Evolutionary conservation across 305 asterid genomes (phyloP).

Genomic region (Monarda citriodora): DNA sequence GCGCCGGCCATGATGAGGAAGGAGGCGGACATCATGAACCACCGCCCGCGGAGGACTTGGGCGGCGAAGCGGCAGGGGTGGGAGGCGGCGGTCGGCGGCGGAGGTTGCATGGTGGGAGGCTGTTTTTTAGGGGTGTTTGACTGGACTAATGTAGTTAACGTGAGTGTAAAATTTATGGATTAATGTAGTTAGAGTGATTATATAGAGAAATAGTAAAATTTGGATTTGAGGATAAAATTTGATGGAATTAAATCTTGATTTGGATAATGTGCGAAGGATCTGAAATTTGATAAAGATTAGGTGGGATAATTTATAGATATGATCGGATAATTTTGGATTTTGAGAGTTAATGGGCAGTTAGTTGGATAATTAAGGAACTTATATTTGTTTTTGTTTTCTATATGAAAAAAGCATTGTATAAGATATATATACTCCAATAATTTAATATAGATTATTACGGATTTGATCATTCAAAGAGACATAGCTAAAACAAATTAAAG

Average conservation of each 20-base stretch:
- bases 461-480: too few relatives aligned
- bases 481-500: too few relatives aligned
- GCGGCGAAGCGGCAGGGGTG: constrained; percentile 31
- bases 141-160: not conserved
- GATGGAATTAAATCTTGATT: not conserved
- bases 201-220: too few relatives aligned
- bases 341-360: not conserved
- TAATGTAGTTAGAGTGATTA: too few relatives aligned
- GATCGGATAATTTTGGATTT: not conserved
- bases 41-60: constrained; percentile 59
- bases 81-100: not conserved
- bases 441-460: too few relatives aligned
- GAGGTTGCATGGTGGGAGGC: not conserved
- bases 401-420: not conserved
- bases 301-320: not conserved
- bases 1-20: constrained; percentile 88
- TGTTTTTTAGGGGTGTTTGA: not conserved
- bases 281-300: not conserved
- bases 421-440: too few relatives aligned
- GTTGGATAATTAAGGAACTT: not conserved
- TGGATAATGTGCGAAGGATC: not conserved
- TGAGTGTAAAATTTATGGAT: not conserved
- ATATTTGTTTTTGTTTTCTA: not conserved
- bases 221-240: not conserved
- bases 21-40: constrained; percentile 85